Evolutionary conservation across 1,284 basidiomycete genomes (phyloP).

Genomic region (Filobasidium uniguttulatum): DNA sequence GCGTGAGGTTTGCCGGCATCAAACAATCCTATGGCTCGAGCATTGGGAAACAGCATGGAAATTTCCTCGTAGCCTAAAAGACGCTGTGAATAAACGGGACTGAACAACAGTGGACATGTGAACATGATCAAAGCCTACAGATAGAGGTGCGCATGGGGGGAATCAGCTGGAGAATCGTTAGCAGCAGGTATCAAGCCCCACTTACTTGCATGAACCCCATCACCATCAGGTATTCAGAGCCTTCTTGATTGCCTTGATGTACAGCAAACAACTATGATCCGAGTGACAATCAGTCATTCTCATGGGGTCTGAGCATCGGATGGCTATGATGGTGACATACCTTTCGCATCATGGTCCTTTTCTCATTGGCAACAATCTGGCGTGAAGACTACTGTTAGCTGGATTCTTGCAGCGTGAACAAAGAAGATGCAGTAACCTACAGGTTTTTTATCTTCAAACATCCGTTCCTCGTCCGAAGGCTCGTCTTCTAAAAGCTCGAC

Average conservation of each 20-base stretch:
- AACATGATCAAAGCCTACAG: slow-evolving; percentile 10
- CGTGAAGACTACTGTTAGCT: not conserved
- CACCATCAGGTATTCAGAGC: not conserved
- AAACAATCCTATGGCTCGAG: not conserved
- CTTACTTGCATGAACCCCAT: slow-evolving; percentile 11
- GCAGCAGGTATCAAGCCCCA: too few relatives aligned
- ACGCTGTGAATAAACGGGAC: slow-evolving; percentile 4
- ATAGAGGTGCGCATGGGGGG: too few relatives aligned
- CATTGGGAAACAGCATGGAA: not conserved
- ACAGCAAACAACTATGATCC: not conserved
- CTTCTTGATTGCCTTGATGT: slow-evolving; percentile 2
- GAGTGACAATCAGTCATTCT: not conserved
- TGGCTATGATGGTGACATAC: not conserved
- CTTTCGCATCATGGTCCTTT: slow-evolving; percentile 7
- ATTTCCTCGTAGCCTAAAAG: slow-evolving; percentile 9
- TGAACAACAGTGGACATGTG: slow-evolving; percentile 9
- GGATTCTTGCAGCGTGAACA: not conserved
- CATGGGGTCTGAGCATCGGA: not conserved
- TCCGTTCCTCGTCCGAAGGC: slow-evolving; percentile 9
- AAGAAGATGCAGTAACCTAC: not conserved
- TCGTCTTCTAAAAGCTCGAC: slow-evolving; percentile 8
- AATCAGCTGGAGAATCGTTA: too few relatives aligned
- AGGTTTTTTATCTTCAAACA: slow-evolving; percentile 12
- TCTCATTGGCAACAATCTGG: slow-evolving; percentile 11
- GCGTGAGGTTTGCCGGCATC: not conserved